These are phyloP conservation scores for Pouteria campechiana DNA, from an alignment of 179 eudicot genomes.

Conservation along the genomic window DNA sequence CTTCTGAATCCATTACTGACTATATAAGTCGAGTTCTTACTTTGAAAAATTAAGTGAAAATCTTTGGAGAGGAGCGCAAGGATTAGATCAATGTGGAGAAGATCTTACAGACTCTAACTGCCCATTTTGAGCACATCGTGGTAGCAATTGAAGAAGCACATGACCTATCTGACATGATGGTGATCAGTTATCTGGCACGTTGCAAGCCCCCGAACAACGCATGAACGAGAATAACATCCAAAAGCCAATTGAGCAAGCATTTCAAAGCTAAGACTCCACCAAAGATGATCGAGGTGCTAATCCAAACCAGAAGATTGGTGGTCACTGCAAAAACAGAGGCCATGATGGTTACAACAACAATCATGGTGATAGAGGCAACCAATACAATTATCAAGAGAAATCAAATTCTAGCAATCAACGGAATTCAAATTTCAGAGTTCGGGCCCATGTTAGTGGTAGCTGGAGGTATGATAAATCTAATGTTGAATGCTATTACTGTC, in stretches of 20 bases:
- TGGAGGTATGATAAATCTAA: too few relatives aligned
- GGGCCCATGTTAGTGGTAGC: background rate
- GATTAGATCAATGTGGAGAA: background rate
- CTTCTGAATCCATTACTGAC: background rate
- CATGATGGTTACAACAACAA: background rate
- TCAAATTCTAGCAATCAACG: background rate
- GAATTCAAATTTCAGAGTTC: background rate
- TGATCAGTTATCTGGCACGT: background rate
- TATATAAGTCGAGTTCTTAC: background rate
- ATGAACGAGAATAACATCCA: background rate
- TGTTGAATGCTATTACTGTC: too few relatives aligned
- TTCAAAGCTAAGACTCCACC: too few relatives aligned
- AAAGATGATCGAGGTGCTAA: background rate
- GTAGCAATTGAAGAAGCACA: slow-evolving; percentile 9
- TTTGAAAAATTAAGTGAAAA: slow-evolving; percentile 1
- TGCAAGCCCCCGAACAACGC: background rate
- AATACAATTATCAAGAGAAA: too few relatives aligned
- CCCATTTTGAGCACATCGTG: slow-evolving; percentile 4
- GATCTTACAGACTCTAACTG: background rate
- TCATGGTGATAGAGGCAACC: too few relatives aligned
- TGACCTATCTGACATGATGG: background rate
- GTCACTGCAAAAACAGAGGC: background rate
- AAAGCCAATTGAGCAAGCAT: background rate
- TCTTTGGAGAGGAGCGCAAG: background rate
- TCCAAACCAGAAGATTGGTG: background rate